These are phyloP conservation scores for Microbotryum silenes-acaulis DNA, from an alignment of 1,284 basidiomycete species.

Conservation along the genomic window DNA sequence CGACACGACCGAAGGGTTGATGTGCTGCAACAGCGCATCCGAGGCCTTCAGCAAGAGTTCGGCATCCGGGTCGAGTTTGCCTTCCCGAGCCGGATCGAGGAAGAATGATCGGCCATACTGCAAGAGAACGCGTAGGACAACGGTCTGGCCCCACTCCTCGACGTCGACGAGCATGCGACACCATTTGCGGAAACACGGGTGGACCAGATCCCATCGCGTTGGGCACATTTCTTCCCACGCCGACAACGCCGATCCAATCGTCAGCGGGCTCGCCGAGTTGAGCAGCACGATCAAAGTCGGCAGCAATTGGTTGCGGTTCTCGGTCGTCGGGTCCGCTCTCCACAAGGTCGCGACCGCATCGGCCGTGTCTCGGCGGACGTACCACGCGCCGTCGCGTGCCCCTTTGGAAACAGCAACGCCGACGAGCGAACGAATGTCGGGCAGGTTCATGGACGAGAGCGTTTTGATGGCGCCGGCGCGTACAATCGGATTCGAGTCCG, in stretches of 20 bases:
- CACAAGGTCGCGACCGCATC: slow-evolving; percentile 27
- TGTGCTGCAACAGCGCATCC: slow-evolving; percentile 69
- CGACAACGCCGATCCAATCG: slow-evolving; percentile 74
- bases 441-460: slow-evolving; percentile 33
- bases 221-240: slow-evolving; percentile 81
- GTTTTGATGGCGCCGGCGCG: slow-evolving; percentile 39
- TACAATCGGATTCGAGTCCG: slow-evolving; percentile 78
- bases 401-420: slow-evolving; percentile 32
- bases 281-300: slow-evolving; percentile 67
- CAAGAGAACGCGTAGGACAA: slow-evolving; percentile 66
- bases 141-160: slow-evolving; percentile 92
- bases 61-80: slow-evolving; percentile 57
- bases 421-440: slow-evolving; percentile 35
- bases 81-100: slow-evolving; percentile 53
- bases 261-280: slow-evolving; percentile 74
- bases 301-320: slow-evolving; percentile 49
- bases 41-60: slow-evolving; percentile 64
- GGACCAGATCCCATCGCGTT: slow-evolving; percentile 69
- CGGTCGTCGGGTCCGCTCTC: slow-evolving; percentile 5
- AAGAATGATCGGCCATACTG: slow-evolving; percentile 81
- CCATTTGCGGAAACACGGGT: slow-evolving; percentile 76
- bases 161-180: slow-evolving; percentile 78
- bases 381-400: slow-evolving; percentile 35
- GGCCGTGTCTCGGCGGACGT: slow-evolving; percentile 34
- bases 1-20: slow-evolving; percentile 79